Evolutionary conservation across 345 rosid genomes (phyloP), one percentile per base, ranked within the genome.

Genomic region (Cardamine resedifolia): DNA sequence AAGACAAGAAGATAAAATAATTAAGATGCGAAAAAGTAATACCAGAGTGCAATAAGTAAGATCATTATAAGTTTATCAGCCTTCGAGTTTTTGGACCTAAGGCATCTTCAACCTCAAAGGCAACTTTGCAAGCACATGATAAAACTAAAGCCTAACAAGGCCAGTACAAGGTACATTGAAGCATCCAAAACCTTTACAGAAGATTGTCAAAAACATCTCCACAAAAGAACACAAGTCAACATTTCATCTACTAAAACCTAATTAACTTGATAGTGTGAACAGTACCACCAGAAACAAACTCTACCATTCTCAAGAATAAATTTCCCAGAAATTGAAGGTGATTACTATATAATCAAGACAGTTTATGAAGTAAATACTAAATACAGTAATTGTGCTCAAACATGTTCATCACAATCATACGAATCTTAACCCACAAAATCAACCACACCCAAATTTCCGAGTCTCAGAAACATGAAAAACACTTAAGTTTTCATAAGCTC

Each of bases 171-270:
- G n/a, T n/a, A n/a, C n/a, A n/a, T n/a, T n/a, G n/a, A n/a, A n/a
- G n/a, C n/a, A n/a, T n/a, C n/a, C n/a, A n/a, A n/a, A n/a, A n/a
- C n/a, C n/a, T n/a, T n/a, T n/a, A n/a, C 28, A 48, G 51, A 11
- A 43, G 41, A 12, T 15, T 18, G 15, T 24, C 61, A 44, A 68
- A 44, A 33, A 15, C 8, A 20, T 8, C 9, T n/a, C n/a, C 7
- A 57, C 24, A 16, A 70, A 58, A 48, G 66, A 59, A 4, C 5
- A 58, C 36, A 69, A 58, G 27, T 11, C 38, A 45, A 23, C 28
- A 19, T 70, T 34, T 36, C 15, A 23, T 34, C 28, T 34, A 34
- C 15, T 34, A 16, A 16, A 47, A 36, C 65, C 75, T 71, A 50
- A 51, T 45, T 36, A 59, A 21, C 2, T 5, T 7, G 16, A 57